Base-by-base conservation (phyloP, 306 rosid genomes). In the Canavalia gladiata region DNA sequence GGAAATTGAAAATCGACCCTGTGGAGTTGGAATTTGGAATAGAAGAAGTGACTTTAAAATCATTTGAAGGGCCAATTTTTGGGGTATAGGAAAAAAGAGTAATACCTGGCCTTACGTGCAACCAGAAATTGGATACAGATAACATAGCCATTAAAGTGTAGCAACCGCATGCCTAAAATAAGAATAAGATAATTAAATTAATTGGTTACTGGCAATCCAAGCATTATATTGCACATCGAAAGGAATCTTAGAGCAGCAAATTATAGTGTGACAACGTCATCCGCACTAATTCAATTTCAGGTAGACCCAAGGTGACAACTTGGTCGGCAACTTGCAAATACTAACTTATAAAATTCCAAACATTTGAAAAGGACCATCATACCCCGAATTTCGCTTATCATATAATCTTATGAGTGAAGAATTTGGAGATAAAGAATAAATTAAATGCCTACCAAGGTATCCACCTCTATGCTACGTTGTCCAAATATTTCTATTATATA, bases 161-260 rank as follows among this genome's bases (percentile, higher is more conserved):
- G 45, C n/a, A 81, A 68, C 34, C 28, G 9, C 75, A 82, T 50
- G 28, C 29, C 52, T 10, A 46, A 29, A 60, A 31, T 33, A 43
- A 41, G 5, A 68, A 68, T 41, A 28, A 68, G 13, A 45, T 68
- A 28, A 68, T 18, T 66, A 18, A 25, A 67, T 68, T 66, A 66
- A 66, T 43, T 18, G 50, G 54, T 9, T 25, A 47, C 29, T 5
- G 68, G 51, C 13, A 42, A 30, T 13, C 74, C 60, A 45, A 75
- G 74, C 73, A 39, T 9, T 8, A 66, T 2, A 69, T 31, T 12
- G 54, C 64, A 65, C 83, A 74, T 74, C 42, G 8, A 69, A 72
- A 12, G 42, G 87, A 84, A 84, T 87, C 88, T 79, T 33, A 76
- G 73, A 80, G 85, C 43, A 66, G 75, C 81, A 78, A 82, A 81